Percentiles rank a stretch among this genome's conserved stretches.
These are phyloP conservation scores for Cercophora sp. DNA, from an alignment of 495 filamentous ascomycete genomes.

Conservation along the genomic window DNA sequence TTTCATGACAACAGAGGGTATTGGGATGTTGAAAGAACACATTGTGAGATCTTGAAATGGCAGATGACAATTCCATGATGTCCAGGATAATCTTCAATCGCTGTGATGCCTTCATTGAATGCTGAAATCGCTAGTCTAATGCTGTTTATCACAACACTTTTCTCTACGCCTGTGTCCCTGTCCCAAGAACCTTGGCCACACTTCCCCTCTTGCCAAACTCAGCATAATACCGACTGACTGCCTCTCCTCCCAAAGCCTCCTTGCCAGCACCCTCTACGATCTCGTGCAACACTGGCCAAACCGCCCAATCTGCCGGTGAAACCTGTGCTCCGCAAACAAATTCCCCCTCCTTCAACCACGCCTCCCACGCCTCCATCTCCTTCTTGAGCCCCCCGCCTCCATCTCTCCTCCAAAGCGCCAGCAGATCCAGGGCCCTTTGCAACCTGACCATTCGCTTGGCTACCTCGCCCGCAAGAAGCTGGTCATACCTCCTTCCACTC, in stretches of 20 bases:
- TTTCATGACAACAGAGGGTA: too few relatives aligned
- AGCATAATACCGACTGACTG: constrained; percentile 50
- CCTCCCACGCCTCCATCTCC: constrained; percentile 21
- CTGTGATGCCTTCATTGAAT: too few relatives aligned
- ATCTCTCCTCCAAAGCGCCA: constrained; percentile 30
- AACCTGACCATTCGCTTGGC: constrained; percentile 36
- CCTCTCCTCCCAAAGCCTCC: constrained; percentile 18
- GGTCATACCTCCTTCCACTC: constrained; percentile 21
- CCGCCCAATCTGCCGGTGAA: constrained; percentile 63
- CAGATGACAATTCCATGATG: too few relatives aligned
- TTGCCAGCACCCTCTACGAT: constrained; percentile 37
- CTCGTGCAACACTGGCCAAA: constrained; percentile 67
- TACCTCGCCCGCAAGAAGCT: constrained; percentile 27
- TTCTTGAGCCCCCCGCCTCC: not conserved
- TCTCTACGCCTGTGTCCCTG: too few relatives aligned
- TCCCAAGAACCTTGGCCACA: constrained; percentile 44
- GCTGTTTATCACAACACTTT: too few relatives aligned
- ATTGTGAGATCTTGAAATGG: too few relatives aligned
- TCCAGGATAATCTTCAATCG: too few relatives aligned
- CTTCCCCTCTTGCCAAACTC: constrained; percentile 48
- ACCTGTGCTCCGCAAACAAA: constrained; percentile 43
- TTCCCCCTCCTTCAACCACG: constrained; percentile 25
- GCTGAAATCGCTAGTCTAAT: too few relatives aligned
- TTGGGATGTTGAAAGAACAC: too few relatives aligned
- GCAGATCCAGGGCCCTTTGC: constrained; percentile 35